Base-by-base conservation (phyloP, 1,139 yeast genomes). In the Zygoascus sp. region DNA sequence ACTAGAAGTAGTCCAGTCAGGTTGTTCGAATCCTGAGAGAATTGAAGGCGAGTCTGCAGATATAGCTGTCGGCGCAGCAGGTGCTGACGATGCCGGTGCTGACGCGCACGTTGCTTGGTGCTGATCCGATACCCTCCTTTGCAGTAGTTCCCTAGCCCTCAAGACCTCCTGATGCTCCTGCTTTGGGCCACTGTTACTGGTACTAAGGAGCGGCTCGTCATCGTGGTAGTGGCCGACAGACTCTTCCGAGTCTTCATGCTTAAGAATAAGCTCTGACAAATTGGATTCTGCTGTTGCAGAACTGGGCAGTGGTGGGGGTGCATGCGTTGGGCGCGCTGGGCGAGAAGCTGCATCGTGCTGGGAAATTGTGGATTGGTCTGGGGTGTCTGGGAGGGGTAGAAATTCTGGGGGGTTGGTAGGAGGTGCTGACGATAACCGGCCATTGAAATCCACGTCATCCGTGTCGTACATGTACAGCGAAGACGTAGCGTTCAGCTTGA, bases 351-450 rank as follows among this genome's bases (percentile, higher is more conserved):
- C 15, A n/a, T 44, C 40, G 28, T 25, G 32, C 37, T 40, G 37
- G 32, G 38, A 36, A 28, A 27, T 25, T 23, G 32, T n/a, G 10
- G 28, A 40, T 19, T 19, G 28, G 17, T 17, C 22, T 6, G 44
- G 44, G 5, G 44, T 41, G 3, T 23, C 44, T 8, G 45, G 45
- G n/a, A 42, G 36, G 19, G 45, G 45, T 16, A 35, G 35, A 21
- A 42, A 42, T n/a, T 42, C 40, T 4, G 45, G 36, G 13, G 45
- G 40, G 17, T 25, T 27, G 19, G 40, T 16, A 5, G 40, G 40
- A 5, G 40, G 40, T 22, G 41, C 27, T 8, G 36, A 36, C 22
- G 45, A 42, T 2, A 42, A 36, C 15, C 22, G 35, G 20, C 27
- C 39, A 16, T 40, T 40, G 36, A 42, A 25, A 25, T 35, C 40